Conservation (phyloP, 176 grass and related monocot genomes). For the Eleusine coracana region DNA sequence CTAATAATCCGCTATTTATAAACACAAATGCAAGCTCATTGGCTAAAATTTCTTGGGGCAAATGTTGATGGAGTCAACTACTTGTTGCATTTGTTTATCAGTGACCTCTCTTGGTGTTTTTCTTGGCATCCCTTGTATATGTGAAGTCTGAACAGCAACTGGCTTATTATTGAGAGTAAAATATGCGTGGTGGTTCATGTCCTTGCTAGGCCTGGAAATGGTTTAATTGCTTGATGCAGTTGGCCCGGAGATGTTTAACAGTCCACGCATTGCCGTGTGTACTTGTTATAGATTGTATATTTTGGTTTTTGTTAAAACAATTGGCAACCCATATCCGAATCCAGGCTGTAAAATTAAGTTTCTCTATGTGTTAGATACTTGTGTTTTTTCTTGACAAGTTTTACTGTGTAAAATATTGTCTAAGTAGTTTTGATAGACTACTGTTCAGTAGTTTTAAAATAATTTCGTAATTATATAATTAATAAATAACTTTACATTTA, state of each 20-base stretch:
- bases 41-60: conserved; percentile 41
- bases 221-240: conserved; percentile 34
- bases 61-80: conserved; percentile 54
- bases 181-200: conserved; percentile 28
- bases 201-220: conserved; percentile 27
- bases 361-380: not conserved
- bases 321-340: conserved; percentile 8
- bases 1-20: conserved; percentile 41
- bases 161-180: conserved; percentile 39
- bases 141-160: conserved; percentile 50
- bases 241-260: conserved; percentile 38
- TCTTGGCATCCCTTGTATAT: conserved; percentile 32
- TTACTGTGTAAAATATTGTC: no score
- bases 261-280: conserved; percentile 17
- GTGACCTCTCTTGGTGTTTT: conserved; percentile 24
- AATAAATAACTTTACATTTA: no score
- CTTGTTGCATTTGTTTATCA: conserved; percentile 28
- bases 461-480: no score
- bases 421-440: no score
- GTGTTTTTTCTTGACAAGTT: no score
- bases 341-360: conserved; percentile 6
- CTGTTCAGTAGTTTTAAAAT: no score
- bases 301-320: conserved; percentile 3
- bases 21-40: conserved; percentile 3
- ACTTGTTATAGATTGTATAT: conserved; percentile 6